phyloP scores from a whole-genome alignment of 495 filamentous ascomycete genomes.

The Penicillium crystallinum region DNA sequence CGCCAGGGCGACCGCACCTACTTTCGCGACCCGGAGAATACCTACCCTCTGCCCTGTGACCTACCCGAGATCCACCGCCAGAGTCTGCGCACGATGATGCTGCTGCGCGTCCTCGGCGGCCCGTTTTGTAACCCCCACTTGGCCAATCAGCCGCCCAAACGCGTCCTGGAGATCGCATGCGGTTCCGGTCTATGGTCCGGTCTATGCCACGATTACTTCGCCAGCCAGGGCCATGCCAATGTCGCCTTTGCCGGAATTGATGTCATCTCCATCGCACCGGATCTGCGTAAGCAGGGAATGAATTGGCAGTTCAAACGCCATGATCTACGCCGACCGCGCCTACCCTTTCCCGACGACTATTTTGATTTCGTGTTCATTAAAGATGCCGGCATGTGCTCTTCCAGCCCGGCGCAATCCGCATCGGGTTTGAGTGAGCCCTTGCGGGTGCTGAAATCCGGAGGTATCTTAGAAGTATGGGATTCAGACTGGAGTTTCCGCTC shows the following conservation, averaged over 20 bases:
- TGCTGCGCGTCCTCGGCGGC: conserved; percentile 72
- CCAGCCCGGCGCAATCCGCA: conserved; percentile 57
- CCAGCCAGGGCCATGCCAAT: conserved; percentile 51
- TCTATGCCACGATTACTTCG: conserved; percentile 73
- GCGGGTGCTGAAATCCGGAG: conserved; percentile 72
- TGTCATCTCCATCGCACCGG: conserved; percentile 68
- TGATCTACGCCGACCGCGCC: conserved; percentile 66
- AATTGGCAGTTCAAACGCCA: conserved; percentile 87
- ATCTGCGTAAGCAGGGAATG: conserved; percentile 67
- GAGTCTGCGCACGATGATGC: conserved; percentile 73
- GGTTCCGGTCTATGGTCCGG: conserved; percentile 88
- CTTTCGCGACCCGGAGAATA: conserved; percentile 65
- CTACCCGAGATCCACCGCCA: conserved; percentile 84
- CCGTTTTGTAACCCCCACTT: conserved; percentile 70
- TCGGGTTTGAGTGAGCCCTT: conserved; percentile 67
- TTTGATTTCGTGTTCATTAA: conserved; percentile 92
- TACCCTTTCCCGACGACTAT: conserved; percentile 76
- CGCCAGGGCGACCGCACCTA: conserved; percentile 74
- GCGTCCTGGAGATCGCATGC: conserved; percentile 82
- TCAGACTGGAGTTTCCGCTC: conserved; percentile 73
- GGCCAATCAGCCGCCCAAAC: conserved; percentile 60
- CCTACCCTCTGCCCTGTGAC: conserved; percentile 86
- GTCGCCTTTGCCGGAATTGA: conserved; percentile 82
- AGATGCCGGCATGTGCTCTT: conserved; percentile 67
- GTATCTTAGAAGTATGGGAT: conserved; percentile 83